These are phyloP conservation scores for Hygrophorus pudorinus DNA, from an alignment of 768 basidiomycete species.

Conservation along the genomic window DNA sequence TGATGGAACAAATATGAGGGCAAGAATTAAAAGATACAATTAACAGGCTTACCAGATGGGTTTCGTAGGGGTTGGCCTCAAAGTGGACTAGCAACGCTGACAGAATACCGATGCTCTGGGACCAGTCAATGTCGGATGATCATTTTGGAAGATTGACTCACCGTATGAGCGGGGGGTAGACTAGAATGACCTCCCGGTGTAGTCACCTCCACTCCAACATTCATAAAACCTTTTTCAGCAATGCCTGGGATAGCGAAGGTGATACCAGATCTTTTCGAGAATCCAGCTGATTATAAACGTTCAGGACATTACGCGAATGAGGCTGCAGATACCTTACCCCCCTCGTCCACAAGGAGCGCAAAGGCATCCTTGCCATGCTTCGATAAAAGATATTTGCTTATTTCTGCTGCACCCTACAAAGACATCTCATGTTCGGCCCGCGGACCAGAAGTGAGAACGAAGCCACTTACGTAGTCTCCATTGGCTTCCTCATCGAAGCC, in stretches of 20 bases:
- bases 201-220: constrained; percentile 54
- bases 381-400: constrained; percentile 38
- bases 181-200: constrained; percentile 80
- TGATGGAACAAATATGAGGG: constrained; percentile 13
- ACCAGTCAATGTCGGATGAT: background rate
- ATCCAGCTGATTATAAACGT: constrained; percentile 22
- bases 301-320: background rate
- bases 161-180: constrained; percentile 75
- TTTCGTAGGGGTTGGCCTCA: constrained; percentile 53
- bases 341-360: constrained; percentile 82
- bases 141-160: constrained; percentile 16
- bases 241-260: constrained; percentile 54
- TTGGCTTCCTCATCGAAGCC: constrained; percentile 74
- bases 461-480: constrained; percentile 30
- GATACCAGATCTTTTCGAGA: constrained; percentile 42
- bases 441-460: background rate
- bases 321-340: constrained; percentile 37
- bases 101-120: constrained; percentile 67
- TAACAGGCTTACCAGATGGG: constrained; percentile 32
- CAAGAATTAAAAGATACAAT: background rate
- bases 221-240: constrained; percentile 64
- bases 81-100: constrained; percentile 57
- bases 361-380: constrained; percentile 65
- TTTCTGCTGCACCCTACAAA: constrained; percentile 41
- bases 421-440: background rate